These are phyloP conservation scores for Vaccinium corymbosum DNA, from an alignment of 148 eudicot species.

Conservation along the genomic window DNA sequence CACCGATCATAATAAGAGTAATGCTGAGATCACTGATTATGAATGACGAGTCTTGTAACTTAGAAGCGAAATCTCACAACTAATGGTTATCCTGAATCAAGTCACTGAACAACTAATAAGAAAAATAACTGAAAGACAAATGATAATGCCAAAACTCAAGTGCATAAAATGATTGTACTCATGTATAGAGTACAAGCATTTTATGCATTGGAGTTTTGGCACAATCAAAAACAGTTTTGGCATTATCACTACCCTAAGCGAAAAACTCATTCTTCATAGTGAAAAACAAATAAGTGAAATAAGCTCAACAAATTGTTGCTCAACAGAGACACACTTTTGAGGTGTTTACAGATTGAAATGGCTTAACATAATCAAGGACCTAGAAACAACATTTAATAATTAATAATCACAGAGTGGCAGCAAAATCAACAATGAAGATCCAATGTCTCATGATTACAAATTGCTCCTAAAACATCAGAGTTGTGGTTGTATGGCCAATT, in stretches of 20 bases:
- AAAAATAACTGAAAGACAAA: neutral
- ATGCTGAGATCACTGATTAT: neutral
- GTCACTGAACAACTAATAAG: neutral
- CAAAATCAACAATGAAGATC: neutral
- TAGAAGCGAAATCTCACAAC: neutral
- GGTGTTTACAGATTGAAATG: constrained; percentile 2
- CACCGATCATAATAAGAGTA: neutral
- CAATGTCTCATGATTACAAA: neutral
- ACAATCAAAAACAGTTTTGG: no score
- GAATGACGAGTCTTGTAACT: neutral
- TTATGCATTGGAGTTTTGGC: no score
- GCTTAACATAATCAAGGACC: neutral
- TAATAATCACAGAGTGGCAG: neutral
- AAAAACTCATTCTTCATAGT: neutral
- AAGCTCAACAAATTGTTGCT: neutral
- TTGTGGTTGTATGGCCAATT: neutral
- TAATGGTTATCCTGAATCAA: neutral
- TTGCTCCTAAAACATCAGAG: neutral
- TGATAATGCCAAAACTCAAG: no score
- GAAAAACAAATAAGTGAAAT: neutral
- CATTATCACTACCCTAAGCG: no score
- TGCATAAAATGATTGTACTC: no score
- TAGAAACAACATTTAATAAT: neutral
- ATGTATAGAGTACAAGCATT: no score
- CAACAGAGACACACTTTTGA: neutral